A percentile compares a stretch with the other conserved stretches of the same genome.
Conservation (phyloP, 2,329 filamentous ascomycete genomes). For the Phaeosphaeriaceae sp. region DNA sequence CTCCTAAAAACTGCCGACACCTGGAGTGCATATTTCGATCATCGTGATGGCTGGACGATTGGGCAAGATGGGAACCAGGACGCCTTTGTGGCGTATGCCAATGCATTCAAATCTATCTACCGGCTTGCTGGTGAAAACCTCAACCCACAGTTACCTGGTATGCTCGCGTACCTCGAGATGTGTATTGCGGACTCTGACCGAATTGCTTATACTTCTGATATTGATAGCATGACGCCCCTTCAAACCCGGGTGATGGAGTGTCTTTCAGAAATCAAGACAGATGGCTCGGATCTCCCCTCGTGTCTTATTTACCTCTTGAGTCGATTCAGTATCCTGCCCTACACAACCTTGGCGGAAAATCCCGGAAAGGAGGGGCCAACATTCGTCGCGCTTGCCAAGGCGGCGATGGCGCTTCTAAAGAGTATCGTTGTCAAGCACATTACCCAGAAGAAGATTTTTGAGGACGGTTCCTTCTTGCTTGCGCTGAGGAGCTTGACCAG, state of each 20-base stretch:
- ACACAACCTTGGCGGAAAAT: conserved; percentile 47
- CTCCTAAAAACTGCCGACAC: conserved; percentile 42
- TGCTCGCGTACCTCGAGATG: conserved; percentile 73
- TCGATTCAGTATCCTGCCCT: conserved; percentile 74
- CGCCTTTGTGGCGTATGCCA: conserved; percentile 83
- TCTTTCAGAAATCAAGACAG: conserved; percentile 70
- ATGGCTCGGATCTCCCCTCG: conserved; percentile 68
- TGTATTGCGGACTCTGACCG: conserved; percentile 74
- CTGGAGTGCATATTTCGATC: conserved; percentile 44
- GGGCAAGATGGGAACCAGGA: conserved; percentile 67
- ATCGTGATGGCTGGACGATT: conserved; percentile 28
- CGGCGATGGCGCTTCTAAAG: conserved; percentile 74
- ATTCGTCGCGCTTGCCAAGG: conserved; percentile 88
- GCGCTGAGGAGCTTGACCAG: conserved; percentile 71
- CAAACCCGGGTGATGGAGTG: conserved; percentile 73
- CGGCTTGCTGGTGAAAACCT: conserved; percentile 71
- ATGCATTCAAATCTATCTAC: conserved; percentile 78
- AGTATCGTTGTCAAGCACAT: conserved; percentile 66
- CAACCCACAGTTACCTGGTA: conserved; percentile 65
- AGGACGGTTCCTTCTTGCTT: conserved; percentile 68
- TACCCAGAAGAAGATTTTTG: conserved; percentile 70
- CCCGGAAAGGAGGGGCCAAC: conserved; percentile 65
- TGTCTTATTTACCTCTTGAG: conserved; percentile 73
- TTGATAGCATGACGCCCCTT: conserved; percentile 74
- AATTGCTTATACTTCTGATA: conserved; percentile 71